Percentiles rank a stretch among this genome's conserved stretches.
Conservation (phyloP, 1,284 basidiomycete genomes). For the Ganoderma resinaceum region DNA sequence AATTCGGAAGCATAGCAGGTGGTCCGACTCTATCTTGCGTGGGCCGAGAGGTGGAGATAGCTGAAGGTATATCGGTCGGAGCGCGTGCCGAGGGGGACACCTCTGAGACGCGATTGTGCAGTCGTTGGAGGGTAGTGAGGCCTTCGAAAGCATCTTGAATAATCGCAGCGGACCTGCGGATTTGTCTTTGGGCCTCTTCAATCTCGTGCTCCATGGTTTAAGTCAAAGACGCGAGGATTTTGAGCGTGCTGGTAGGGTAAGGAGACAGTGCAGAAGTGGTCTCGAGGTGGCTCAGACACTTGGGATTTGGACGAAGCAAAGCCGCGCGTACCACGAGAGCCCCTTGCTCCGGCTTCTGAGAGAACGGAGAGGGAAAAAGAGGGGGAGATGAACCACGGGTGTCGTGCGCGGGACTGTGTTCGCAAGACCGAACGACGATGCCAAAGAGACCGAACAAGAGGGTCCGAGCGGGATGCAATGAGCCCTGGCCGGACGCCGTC, state of each 20-base stretch:
- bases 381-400: background rate
- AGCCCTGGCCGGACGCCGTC: background rate
- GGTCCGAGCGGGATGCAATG: background rate
- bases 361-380: background rate
- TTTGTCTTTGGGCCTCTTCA: conserved; percentile 28
- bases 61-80: conserved; percentile 1
- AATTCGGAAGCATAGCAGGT: background rate
- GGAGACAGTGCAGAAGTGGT: background rate
- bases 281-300: background rate
- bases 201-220: conserved; percentile 25
- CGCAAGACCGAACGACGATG: background rate
- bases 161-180: conserved; percentile 24
- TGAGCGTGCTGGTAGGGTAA: background rate
- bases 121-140: conserved; percentile 18
- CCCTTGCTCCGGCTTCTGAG: background rate
- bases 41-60: background rate
- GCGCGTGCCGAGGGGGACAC: conserved; percentile 1
- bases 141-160: conserved; percentile 29
- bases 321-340: background rate
- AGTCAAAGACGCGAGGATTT: conserved; percentile 4
- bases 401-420: background rate
- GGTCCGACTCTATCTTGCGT: background rate
- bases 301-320: background rate
- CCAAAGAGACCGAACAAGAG: background rate
- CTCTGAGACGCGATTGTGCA: conserved; percentile 22